Base-by-base conservation (phyloP, 208 protist species). In the Leishmania guyanensis region DNA sequence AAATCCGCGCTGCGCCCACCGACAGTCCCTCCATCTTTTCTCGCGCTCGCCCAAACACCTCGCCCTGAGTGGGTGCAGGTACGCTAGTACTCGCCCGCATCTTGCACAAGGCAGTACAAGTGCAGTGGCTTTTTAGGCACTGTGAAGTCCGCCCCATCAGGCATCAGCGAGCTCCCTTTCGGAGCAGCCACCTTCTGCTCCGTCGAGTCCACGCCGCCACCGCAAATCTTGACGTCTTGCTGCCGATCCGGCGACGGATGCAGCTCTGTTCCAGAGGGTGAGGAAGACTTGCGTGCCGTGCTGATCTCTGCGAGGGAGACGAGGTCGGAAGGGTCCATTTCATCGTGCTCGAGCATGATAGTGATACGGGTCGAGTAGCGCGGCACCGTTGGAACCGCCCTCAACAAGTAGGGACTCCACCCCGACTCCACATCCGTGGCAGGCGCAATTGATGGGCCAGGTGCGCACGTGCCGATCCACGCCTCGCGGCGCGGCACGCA, bases 291-390 rank as follows among this genome's bases (percentile, higher is more conserved):
- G 54, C 81, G 76, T 39, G 85, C 78, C 29, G 82, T 90, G 65
- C 73, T 89, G 58, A 89, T 83, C 80, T 95, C 90, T 36, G 88
- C 91, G 39, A 94, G 86, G n/a, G 91, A 90, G 48, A 95, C 78
- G 48, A 95, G 78, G 73, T 95, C 92, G 12, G 86, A 60, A 22
- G 91, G 87, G 20, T 93, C 84, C 77, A 95, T 71, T 33, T 90
- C 89, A 70, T 93, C 88, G 83, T 97, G 90, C 82, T 97, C 94
- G 29, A 97, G 84, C 71, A 96, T 86, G 4, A 97, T 69, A 12
- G 92, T 95, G 54, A 96, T 83, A 54, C 91, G 92, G 26, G 94
- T 97, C 17, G 82, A 86, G 79, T 92, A 94, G 36, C 92, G 94
- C 56, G 94, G 94, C 81, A 97, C 90, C 12, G 89, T 77, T 29